phyloP scores from a whole-genome alignment of 176 grass and related monocot genomes.

The Microstegium vimineum region DNA sequence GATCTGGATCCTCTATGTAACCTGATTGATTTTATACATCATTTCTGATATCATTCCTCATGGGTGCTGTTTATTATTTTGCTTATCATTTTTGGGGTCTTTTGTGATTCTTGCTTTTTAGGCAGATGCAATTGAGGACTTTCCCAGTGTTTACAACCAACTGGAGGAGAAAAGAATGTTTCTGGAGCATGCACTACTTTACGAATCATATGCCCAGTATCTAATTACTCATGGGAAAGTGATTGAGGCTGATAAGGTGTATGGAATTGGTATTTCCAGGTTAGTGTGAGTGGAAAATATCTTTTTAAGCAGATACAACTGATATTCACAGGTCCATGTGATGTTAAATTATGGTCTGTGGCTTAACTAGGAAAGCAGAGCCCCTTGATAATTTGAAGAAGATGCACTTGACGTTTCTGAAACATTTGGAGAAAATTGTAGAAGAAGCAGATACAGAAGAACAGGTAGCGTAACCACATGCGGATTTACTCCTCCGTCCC shows the following conservation, averaged over 20 bases:
- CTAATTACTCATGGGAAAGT: slow-evolving; percentile 42
- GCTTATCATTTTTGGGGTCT: neutral
- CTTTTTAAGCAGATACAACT: slow-evolving; percentile 7
- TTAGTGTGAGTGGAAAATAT: slow-evolving; percentile 21
- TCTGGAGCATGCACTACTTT: slow-evolving; percentile 67
- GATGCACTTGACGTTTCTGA: slow-evolving; percentile 49
- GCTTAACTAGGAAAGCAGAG: slow-evolving; percentile 66
- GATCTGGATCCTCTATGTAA: slow-evolving; percentile 90
- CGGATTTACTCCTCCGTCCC: too few species aligned
- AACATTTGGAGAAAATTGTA: slow-evolving; percentile 31
- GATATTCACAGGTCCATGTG: slow-evolving; percentile 1
- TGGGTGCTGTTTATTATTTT: neutral
- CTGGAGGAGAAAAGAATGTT: slow-evolving; percentile 67
- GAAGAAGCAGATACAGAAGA: slow-evolving; percentile 40
- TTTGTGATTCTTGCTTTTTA: slow-evolving; percentile 29
- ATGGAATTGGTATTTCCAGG: slow-evolving; percentile 60
- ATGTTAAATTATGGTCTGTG: neutral
- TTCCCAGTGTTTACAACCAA: slow-evolving; percentile 51
- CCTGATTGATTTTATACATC: neutral
- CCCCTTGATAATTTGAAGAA: slow-evolving; percentile 70
- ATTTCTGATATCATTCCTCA: neutral
- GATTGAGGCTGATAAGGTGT: slow-evolving; percentile 62
- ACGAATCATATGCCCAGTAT: slow-evolving; percentile 77
- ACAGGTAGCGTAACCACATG: slow-evolving; percentile 45
- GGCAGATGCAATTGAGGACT: slow-evolving; percentile 56